Conservation (phyloP, 2,329 filamentous ascomycete genomes). For the Fusarium abutilonis region DNA sequence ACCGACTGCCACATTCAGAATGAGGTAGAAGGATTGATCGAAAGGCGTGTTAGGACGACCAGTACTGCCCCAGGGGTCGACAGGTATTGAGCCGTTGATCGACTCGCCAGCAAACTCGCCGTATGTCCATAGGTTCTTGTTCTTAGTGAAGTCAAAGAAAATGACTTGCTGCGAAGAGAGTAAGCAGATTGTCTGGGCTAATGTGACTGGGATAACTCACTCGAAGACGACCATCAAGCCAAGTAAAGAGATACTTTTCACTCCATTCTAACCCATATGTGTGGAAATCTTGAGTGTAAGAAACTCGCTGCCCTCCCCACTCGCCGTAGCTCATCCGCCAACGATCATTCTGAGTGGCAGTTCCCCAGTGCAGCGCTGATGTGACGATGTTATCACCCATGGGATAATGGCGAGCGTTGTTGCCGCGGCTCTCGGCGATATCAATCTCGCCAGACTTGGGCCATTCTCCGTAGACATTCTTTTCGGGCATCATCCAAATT, state of each 20-base stretch:
- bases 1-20: constrained; percentile 62
- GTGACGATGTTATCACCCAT: constrained; percentile 53
- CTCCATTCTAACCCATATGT: constrained; percentile 63
- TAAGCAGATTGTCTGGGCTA: constrained; percentile 22
- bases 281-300: constrained; percentile 56
- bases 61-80: constrained; percentile 56
- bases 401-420: constrained; percentile 49
- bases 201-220: constrained; percentile 42
- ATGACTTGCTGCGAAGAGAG: constrained; percentile 28
- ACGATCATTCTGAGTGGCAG: constrained; percentile 42
- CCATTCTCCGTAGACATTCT: constrained; percentile 60
- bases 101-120: constrained; percentile 54
- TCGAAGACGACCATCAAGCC: constrained; percentile 56
- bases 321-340: constrained; percentile 48
- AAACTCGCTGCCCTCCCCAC: constrained; percentile 46
- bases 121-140: constrained; percentile 44
- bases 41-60: constrained; percentile 57
- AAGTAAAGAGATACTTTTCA: constrained; percentile 62
- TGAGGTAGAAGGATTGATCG: constrained; percentile 60
- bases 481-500: constrained; percentile 57
- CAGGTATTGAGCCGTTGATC: constrained; percentile 54
- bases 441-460: constrained; percentile 64
- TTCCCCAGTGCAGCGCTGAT: constrained; percentile 58
- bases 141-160: constrained; percentile 50
- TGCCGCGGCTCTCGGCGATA: constrained; percentile 61